phyloP scores from a whole-genome alignment of 768 basidiomycete species.

The Podaxis carcinomalis region DNA sequence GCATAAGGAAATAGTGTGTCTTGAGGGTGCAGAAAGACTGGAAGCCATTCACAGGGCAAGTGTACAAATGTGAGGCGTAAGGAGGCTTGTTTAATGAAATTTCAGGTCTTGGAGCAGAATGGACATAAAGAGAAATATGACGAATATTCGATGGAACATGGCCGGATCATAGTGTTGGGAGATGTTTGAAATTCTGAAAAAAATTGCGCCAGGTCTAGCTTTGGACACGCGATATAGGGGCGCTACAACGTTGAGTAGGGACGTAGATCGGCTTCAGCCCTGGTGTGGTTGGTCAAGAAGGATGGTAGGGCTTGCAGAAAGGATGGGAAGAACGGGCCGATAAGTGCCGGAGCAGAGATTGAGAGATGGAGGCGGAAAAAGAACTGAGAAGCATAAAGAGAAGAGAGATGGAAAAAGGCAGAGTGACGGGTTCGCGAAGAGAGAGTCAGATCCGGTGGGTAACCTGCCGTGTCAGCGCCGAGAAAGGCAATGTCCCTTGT shows the following conservation, averaged over 20 bases:
- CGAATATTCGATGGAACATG: not conserved
- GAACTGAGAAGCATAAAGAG: not conserved
- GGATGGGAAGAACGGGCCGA: not conserved
- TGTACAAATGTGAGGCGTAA: too few relatives aligned
- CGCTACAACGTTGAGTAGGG: not conserved
- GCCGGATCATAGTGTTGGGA: not conserved
- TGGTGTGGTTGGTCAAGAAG: not conserved
- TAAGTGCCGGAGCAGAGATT: not conserved
- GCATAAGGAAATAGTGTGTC: too few relatives aligned
- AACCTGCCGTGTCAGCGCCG: not conserved
- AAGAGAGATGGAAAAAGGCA: not conserved
- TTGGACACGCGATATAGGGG: not conserved
- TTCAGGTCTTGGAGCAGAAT: not conserved
- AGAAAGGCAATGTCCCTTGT: slow-evolving; percentile 13
- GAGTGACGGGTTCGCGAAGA: slow-evolving; percentile 5
- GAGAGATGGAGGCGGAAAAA: not conserved
- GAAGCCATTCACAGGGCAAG: too few relatives aligned
- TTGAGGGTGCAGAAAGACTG: too few relatives aligned
- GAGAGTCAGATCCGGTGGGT: not conserved
- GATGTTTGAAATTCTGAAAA: not conserved
- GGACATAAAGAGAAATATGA: not conserved
- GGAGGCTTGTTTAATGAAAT: not conserved
- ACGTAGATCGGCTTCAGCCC: not conserved
- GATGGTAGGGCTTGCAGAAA: not conserved
- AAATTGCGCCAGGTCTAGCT: not conserved